Conservation (phyloP, 768 basidiomycete genomes). For the Russula vinacea region DNA sequence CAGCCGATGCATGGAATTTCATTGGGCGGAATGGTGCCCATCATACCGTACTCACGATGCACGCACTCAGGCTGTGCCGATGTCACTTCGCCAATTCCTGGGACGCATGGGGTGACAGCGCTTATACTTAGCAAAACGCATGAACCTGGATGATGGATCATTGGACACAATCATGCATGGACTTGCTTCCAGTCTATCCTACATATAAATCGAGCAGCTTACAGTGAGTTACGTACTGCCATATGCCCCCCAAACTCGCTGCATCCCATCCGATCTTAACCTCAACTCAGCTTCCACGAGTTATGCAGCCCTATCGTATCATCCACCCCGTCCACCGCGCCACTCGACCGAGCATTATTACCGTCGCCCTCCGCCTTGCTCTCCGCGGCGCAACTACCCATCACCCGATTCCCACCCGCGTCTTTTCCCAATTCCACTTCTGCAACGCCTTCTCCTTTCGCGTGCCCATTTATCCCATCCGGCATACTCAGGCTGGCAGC, state of each 20-base stretch:
- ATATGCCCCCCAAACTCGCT: neutral
- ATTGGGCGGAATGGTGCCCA: too few species aligned
- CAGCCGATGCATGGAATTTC: too few species aligned
- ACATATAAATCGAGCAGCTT: neutral
- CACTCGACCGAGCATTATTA: constrained; percentile 30
- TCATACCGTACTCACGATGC: too few species aligned
- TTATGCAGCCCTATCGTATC: constrained; percentile 81
- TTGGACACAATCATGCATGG: too few species aligned
- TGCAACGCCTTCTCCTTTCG: neutral
- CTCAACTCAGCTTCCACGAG: constrained; percentile 48
- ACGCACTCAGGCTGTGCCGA: too few species aligned
- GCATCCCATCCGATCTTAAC: neutral
- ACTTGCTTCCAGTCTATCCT: neutral
- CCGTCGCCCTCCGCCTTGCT: constrained; percentile 28
- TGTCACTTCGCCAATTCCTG: too few species aligned
- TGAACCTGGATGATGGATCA: too few species aligned
- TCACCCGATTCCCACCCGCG: constrained; percentile 31
- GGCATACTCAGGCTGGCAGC: constrained; percentile 23
- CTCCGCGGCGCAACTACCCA: constrained; percentile 15
- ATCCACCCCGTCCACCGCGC: constrained; percentile 59
- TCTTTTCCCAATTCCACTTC: constrained; percentile 14
- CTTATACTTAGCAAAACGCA: too few species aligned
- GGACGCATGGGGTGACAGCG: too few species aligned
- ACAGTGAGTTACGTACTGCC: neutral
- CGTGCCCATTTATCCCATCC: constrained; percentile 29